Evolutionary conservation across 2,329 filamentous ascomycete species (phyloP), one percentile per base, ranked within the genome.

Genomic region (Arthrobotrys iridis): DNA sequence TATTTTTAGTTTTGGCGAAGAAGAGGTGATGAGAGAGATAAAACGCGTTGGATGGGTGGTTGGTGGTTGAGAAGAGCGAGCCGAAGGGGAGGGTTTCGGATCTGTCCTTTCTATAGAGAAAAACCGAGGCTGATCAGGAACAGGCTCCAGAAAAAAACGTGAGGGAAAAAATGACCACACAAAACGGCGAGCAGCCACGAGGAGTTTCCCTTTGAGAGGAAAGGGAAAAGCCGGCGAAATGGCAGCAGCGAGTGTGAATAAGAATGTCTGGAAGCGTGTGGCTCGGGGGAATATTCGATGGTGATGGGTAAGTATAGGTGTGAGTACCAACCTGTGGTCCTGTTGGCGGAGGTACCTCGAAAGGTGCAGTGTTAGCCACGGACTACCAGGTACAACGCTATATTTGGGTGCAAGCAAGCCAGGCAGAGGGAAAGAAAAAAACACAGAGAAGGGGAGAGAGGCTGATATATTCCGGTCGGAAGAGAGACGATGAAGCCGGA

Each of bases 51-150:
- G 26, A 74, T 66, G 60, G 24, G 50, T 37, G 50, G n/a, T 55
- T 55, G 43, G 28, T 33, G 33, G 52, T 41, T 65, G 40, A 50
- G 43, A 46, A 59, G 41, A 43, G 11, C 30, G 60, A 45, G 26
- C 59, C 59, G 62, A 67, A 67, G 43, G 55, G 55, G 70, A 62
- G 62, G 62, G 33, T 60, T 67, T 74, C 70, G 70, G 70, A 74
- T 74, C 70, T 74, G 70, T 66, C 70, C 70, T 74, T 66, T 67
- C 62, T 74, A 74, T 66, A 67, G 28, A 20, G 43, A 72, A 64
- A 55, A 60, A 57, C 50, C 60, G 55, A 70, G 62, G 70, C 62
- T 74, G 70, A 67, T 74, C 55, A 74, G 70, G 52, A 62, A 62
- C 45, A 15, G 45, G 33, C 8, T 20, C 45, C n/a, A n/a, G 30